These are phyloP conservation scores for Fusarium sp. DNA, from an alignment of 2,329 filamentous ascomycete species.

Conservation along the genomic window DNA sequence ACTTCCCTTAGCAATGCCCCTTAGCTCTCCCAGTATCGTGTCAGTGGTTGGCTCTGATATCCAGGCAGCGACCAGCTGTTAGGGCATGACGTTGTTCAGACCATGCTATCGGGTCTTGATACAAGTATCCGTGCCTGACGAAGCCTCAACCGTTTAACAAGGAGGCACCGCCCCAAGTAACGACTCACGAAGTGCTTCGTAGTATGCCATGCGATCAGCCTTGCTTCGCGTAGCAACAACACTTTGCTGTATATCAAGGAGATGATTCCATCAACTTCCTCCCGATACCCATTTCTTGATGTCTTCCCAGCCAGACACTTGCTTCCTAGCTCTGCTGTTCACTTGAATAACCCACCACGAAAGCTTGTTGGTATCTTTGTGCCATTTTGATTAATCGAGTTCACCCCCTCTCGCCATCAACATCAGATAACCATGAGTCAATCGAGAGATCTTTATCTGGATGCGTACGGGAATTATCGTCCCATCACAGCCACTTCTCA, in stretches of 20 bases:
- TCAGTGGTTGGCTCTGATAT: conserved; percentile 8
- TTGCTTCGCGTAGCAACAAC: neutral
- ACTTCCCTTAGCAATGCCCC: conserved; percentile 7
- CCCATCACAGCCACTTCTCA: neutral
- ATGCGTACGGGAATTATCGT: neutral
- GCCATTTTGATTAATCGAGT: neutral
- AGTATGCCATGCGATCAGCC: conserved; percentile 24
- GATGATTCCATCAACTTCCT: neutral
- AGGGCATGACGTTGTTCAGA: neutral
- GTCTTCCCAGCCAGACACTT: neutral
- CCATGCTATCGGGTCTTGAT: neutral
- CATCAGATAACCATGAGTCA: conserved; percentile 2
- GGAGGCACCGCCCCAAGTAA: neutral
- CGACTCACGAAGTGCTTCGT: neutral
- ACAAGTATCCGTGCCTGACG: conserved; percentile 5
- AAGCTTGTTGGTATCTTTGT: neutral
- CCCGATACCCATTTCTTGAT: neutral
- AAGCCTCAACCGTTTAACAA: neutral
- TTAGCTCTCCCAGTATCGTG: neutral
- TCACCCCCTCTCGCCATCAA: neutral
- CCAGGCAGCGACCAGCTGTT: conserved; percentile 23
- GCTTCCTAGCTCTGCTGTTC: no score
- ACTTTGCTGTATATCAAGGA: conserved; percentile 1
- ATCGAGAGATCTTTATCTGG: neutral
- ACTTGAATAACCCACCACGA: neutral